Conservation (phyloP, 2,329 filamentous ascomycete species). For the Chaetomiaceae sp. region DNA sequence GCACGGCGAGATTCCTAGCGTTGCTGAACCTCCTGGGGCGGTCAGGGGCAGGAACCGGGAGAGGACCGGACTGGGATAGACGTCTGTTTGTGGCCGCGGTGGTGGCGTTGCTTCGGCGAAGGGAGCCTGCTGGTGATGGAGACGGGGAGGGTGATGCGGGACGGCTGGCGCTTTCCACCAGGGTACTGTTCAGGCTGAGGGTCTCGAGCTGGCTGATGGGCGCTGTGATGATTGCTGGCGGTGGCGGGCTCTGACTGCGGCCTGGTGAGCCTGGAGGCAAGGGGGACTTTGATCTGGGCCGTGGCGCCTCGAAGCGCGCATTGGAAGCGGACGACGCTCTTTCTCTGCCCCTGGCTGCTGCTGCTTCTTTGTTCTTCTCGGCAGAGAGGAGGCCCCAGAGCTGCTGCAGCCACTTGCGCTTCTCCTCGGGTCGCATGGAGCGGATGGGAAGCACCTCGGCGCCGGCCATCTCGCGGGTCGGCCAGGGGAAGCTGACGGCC, state of each 20-base stretch:
- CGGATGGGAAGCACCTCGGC: constrained; percentile 34
- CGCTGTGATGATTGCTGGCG: neutral
- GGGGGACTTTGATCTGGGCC: constrained; percentile 1
- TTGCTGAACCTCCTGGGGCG: constrained; percentile 9
- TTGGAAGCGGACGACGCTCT: constrained; percentile 10
- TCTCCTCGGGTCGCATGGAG: constrained; percentile 35
- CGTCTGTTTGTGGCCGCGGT: neutral
- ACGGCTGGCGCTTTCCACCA: neutral
- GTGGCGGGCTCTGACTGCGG: neutral
- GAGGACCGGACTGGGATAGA: neutral
- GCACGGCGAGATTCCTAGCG: constrained; percentile 10
- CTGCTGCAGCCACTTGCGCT: constrained; percentile 33
- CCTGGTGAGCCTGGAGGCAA: neutral
- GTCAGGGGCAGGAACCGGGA: neutral
- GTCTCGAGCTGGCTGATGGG: neutral
- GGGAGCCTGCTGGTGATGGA: neutral
- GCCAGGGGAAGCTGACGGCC: constrained; percentile 37
- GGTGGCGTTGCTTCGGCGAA: constrained; percentile 19
- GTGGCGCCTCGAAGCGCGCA: constrained; percentile 22
- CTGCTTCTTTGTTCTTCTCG: constrained; percentile 20
- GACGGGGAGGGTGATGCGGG: neutral
- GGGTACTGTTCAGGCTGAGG: neutral
- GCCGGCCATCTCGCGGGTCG: constrained; percentile 34
- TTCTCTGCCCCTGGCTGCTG: neutral
- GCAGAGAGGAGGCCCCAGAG: constrained; percentile 29